Conservation (phyloP, 495 filamentous ascomycete genomes). For the Aspergillus ostianus region DNA sequence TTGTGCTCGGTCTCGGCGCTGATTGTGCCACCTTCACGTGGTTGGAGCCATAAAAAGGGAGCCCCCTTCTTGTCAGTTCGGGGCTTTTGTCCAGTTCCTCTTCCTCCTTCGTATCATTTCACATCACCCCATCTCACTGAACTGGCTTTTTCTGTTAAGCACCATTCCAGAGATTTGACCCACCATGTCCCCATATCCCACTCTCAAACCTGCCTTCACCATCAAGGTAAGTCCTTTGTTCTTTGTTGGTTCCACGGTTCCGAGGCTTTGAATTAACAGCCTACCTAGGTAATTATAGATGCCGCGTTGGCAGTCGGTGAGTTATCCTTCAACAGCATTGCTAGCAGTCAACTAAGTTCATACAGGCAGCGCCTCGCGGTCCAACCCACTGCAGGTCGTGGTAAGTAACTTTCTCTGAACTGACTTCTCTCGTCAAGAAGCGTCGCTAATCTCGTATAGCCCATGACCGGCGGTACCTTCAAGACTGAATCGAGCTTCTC, state of each 20-base stretch:
- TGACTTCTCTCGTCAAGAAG: neutral
- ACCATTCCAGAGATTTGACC: neutral
- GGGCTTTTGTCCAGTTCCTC: neutral
- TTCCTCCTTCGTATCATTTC: neutral
- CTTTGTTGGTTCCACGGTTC: neutral
- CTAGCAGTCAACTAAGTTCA: neutral
- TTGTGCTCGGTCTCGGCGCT: neutral
- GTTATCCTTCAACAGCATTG: conserved; percentile 1
- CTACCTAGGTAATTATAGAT: conserved; percentile 22
- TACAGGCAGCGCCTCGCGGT: conserved; percentile 22
- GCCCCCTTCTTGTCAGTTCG: neutral
- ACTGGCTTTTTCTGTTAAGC: neutral
- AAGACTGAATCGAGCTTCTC: conserved; percentile 41
- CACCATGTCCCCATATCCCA: conserved; percentile 42
- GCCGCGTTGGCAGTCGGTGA: conserved; percentile 21
- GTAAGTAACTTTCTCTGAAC: conserved; percentile 12
- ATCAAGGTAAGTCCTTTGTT: conserved; percentile 27
- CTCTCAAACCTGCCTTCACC: conserved; percentile 45
- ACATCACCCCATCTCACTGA: neutral
- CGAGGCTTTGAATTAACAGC: neutral
- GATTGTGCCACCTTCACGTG: neutral
- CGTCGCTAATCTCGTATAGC: conserved; percentile 23
- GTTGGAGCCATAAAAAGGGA: neutral
- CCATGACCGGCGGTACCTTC: conserved; percentile 44
- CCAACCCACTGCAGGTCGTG: conserved; percentile 23